Conservation (phyloP, 202 grass and related monocot species). For the Hordeum pubiflorum region DNA sequence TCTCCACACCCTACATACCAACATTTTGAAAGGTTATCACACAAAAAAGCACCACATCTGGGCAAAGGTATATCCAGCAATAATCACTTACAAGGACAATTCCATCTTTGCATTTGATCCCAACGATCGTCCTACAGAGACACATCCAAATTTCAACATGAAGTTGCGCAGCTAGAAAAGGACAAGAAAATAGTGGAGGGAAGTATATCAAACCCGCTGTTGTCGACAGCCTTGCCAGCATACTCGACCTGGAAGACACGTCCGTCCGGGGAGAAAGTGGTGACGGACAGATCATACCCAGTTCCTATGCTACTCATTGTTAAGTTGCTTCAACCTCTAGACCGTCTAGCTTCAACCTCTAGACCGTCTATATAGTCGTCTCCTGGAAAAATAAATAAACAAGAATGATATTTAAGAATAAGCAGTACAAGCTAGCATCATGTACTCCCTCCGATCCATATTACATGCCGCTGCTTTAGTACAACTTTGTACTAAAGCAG, state of each 20-base stretch:
- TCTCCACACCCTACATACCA: conserved; percentile 66
- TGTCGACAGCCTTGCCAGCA: conserved; percentile 73
- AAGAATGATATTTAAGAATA: not conserved
- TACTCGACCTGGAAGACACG: conserved; percentile 84
- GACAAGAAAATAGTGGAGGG: not conserved
- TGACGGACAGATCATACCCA: conserved; percentile 72
- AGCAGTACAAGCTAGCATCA: not conserved
- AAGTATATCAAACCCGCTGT: conserved; percentile 50
- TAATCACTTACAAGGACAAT: conserved; percentile 57
- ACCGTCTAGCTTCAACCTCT: not conserved
- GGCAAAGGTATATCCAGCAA: conserved; percentile 3
- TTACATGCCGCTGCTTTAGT: no score
- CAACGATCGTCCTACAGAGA: conserved; percentile 52
- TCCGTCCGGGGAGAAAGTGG: conserved; percentile 65
- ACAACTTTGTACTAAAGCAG: no score
- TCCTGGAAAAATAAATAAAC: not conserved
- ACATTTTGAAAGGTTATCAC: not conserved
- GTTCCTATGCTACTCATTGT: conserved; percentile 80
- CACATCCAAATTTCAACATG: conserved; percentile 19
- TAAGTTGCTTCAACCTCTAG: not conserved
- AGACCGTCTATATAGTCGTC: not conserved
- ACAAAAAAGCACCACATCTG: not conserved
- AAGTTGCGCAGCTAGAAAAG: not conserved
- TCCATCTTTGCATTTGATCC: conserved; percentile 91
- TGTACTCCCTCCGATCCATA: no score